Base-by-base conservation (phyloP, 345 rosid species). In the Melaleuca alternifolia region DNA sequence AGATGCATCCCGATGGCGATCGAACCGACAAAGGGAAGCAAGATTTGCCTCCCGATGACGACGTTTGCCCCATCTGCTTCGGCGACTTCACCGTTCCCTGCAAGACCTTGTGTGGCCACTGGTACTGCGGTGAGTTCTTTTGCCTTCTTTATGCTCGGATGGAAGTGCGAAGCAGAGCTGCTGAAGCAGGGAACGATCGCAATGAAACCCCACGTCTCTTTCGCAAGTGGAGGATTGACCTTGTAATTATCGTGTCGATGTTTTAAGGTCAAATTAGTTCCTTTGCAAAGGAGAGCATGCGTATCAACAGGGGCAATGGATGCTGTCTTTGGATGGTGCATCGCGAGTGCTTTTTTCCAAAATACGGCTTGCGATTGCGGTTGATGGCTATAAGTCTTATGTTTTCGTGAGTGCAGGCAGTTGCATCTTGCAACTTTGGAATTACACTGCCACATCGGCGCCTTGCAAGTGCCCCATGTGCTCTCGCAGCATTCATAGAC, bases 381-480 rank as follows among this genome's bases (percentile, higher is more conserved):
- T 71, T 71, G 23, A 71, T 71, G 79, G 79, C 50, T 16, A 71
- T 46, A 10, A 71, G 79, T 18, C 37, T 62, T 28, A 33, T 30
- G 21, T 50, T 82, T 82, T 33, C 62, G 81, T 77, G 75, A 53
- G 46, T 88, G 89, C 92, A 96, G 99, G 92, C 21, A 91, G 88
- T 81, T 96, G 98, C 91, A 95, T 96, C 86, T 88, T 96, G 94
- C 97, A 93, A 90, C 94, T 91, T 85, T 96, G 99, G 99, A 96
- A 92, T 88, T 96, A 96, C 84, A 92, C 93, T 61, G 93, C 97
- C 44, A 91, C 94, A 59, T 91, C 98, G 33, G 93, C 84, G 86
- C 97, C 97, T 85, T 95, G 98, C 88, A 96, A 95, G 92, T 96
- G 98, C 86, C 99, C 99, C 46, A 93, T 95, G 98, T 96, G 99